phyloP scores from a whole-genome alignment of 2,329 filamentous ascomycete genomes.

The Akanthomyces uredinophilus region DNA sequence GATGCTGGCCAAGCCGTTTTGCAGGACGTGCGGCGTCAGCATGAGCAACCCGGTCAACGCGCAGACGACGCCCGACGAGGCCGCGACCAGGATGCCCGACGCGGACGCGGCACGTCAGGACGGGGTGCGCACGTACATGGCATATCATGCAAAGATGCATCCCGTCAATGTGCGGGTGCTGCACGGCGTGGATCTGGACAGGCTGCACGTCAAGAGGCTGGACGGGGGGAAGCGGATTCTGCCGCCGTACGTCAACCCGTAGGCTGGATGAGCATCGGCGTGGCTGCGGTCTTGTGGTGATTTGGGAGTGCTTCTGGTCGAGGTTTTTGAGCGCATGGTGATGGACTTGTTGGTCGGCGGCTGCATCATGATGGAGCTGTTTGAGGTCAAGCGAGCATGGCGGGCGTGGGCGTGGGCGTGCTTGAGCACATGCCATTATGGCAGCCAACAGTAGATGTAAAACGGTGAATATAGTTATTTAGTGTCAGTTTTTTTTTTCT shows the following conservation, averaged over 20 bases:
- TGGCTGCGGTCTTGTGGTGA: no score
- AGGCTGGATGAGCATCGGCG: conserved; percentile 3
- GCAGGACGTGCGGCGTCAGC: conserved; percentile 43
- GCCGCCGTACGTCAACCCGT: conserved; percentile 39
- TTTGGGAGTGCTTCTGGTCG: no score
- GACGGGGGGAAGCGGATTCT: conserved; percentile 26
- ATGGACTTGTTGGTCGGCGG: background rate
- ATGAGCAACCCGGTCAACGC: conserved; percentile 29
- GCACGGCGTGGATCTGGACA: conserved; percentile 31
- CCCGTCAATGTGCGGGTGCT: conserved; percentile 38
- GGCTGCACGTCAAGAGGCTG: conserved; percentile 20
- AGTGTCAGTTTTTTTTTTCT: no score
- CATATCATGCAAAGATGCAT: conserved; percentile 13
- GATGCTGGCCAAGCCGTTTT: conserved; percentile 40
- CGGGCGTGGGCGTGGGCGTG: no score
- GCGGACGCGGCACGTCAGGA: conserved; percentile 30
- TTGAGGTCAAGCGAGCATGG: no score
- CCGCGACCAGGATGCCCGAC: conserved; percentile 22
- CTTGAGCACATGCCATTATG: no score
- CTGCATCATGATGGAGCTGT: background rate
- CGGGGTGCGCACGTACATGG: conserved; percentile 17
- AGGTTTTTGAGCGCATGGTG: background rate
- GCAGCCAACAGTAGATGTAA: no score
- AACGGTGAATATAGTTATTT: no score
- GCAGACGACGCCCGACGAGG: conserved; percentile 20